phyloP scores from a whole-genome alignment of 2,329 filamentous ascomycete species.

The Clonostachys chloroleuca region DNA sequence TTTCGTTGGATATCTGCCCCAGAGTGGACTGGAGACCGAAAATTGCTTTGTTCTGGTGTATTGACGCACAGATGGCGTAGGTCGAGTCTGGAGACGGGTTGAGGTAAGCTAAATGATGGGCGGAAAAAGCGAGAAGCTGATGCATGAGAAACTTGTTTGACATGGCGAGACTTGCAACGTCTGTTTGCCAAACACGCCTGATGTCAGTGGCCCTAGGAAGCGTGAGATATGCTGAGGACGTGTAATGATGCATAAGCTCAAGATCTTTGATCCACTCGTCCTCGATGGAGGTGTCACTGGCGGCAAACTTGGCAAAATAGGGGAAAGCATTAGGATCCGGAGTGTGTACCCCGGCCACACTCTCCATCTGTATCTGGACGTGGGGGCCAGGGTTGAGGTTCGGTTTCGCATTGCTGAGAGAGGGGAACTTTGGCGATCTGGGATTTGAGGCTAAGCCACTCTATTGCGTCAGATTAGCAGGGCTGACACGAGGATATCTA shows the following conservation, averaged over 20 bases:
- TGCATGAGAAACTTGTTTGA: conserved; percentile 20
- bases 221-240: conserved; percentile 17
- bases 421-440: too few relatives aligned
- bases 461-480: too few relatives aligned
- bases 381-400: too few relatives aligned
- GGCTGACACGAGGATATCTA: too few relatives aligned
- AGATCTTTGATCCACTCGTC: conserved; percentile 24
- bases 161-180: conserved; percentile 15
- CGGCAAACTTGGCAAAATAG: neutral
- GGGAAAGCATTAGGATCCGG: neutral
- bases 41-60: conserved; percentile 23
- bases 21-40: conserved; percentile 19
- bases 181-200: conserved; percentile 18
- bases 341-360: too few relatives aligned
- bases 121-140: conserved; percentile 21
- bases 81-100: conserved; percentile 12
- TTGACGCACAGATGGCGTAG: conserved; percentile 19
- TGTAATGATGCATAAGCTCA: conserved; percentile 28
- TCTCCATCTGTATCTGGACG: too few relatives aligned
- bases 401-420: too few relatives aligned
- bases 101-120: conserved; percentile 18
- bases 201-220: conserved; percentile 14
- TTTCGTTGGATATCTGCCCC: conserved; percentile 14
- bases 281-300: neutral
- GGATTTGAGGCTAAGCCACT: too few relatives aligned